These are phyloP conservation scores for Warburgia ugandensis DNA, from an alignment of 164 flowering plant species.

Conservation along the genomic window DNA sequence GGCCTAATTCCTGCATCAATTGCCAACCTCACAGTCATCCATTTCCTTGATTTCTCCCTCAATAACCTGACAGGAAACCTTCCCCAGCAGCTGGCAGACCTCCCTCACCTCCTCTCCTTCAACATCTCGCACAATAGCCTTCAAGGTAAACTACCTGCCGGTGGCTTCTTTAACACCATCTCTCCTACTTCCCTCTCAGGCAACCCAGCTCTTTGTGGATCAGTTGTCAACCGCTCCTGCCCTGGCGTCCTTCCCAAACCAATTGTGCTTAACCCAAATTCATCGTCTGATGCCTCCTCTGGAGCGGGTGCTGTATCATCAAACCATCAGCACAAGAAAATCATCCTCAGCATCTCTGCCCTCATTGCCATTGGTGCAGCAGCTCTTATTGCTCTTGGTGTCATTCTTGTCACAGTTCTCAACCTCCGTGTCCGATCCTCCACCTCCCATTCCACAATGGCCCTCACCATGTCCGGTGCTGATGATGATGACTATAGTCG, in stretches of 20 bases:
- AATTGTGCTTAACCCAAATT: constrained; percentile 85
- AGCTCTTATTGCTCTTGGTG: constrained; percentile 75
- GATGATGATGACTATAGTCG: constrained; percentile 64
- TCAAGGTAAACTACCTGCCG: constrained; percentile 84
- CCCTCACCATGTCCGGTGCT: constrained; percentile 36
- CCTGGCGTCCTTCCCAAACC: constrained; percentile 85
- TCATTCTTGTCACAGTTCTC: constrained; percentile 69
- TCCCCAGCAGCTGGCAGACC: constrained; percentile 78
- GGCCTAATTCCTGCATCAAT: constrained; percentile 60
- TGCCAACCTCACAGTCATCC: constrained; percentile 53
- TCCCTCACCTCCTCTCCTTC: constrained; percentile 54
- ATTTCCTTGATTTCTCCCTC: constrained; percentile 58
- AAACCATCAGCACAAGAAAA: constrained; percentile 53
- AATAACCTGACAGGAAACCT: constrained; percentile 68
- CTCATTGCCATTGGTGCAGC: constrained; percentile 96
- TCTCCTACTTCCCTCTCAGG: constrained; percentile 63
- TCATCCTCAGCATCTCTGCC: constrained; percentile 87
- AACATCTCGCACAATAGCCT: constrained; percentile 79
- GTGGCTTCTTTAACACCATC: constrained; percentile 81
- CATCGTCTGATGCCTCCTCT: constrained; percentile 45
- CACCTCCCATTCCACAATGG: constrained; percentile 50
- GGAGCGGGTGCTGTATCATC: constrained; percentile 31
- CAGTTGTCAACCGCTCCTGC: constrained; percentile 68
- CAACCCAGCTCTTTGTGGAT: constrained; percentile 78
- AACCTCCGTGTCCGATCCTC: constrained; percentile 67